Evolutionary conservation across 2,329 filamentous ascomycete genomes (phyloP).

Genomic region (Hypomyces perniciosus): DNA sequence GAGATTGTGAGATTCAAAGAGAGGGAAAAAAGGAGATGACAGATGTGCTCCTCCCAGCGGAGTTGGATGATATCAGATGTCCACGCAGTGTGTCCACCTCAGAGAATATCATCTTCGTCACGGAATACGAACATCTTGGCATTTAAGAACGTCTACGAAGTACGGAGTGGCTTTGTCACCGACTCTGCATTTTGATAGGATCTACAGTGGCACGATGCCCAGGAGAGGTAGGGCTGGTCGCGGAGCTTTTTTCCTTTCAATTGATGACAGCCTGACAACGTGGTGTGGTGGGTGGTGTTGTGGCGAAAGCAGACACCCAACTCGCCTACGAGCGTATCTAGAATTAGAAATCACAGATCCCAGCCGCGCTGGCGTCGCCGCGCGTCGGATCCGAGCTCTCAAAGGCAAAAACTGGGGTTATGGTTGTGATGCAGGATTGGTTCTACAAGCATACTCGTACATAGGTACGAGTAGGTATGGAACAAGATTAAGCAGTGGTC

Average conservation of each 20-base stretch:
- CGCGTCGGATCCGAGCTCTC: not conserved
- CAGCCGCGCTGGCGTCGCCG: not conserved
- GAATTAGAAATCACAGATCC: not conserved
- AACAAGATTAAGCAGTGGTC: too few species aligned
- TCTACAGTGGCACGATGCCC: not conserved
- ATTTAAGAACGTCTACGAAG: too few species aligned
- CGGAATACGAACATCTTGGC: too few species aligned
- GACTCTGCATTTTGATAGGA: not conserved
- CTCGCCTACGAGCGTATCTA: slow-evolving; percentile 1
- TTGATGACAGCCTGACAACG: not conserved
- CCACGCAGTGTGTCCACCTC: too few species aligned
- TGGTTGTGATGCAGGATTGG: too few species aligned
- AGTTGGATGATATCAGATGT: not conserved
- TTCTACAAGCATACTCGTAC: too few species aligned
- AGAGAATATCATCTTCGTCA: too few species aligned
- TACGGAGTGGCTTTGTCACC: not conserved
- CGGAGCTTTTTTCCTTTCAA: slow-evolving; percentile 3
- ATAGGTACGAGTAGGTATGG: too few species aligned
- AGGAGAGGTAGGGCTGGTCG: not conserved
- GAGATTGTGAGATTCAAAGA: not conserved
- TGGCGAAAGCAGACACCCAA: slow-evolving; percentile 6
- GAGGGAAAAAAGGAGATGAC: not conserved
- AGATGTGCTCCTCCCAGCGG: not conserved
- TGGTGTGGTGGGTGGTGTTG: slow-evolving; percentile 9
- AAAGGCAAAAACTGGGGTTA: not conserved